A percentile compares a stretch with the other conserved stretches of the same genome.
These are phyloP conservation scores for Metschnikowia gelsemii DNA, from an alignment of 805 yeast species.

Conservation along the genomic window DNA sequence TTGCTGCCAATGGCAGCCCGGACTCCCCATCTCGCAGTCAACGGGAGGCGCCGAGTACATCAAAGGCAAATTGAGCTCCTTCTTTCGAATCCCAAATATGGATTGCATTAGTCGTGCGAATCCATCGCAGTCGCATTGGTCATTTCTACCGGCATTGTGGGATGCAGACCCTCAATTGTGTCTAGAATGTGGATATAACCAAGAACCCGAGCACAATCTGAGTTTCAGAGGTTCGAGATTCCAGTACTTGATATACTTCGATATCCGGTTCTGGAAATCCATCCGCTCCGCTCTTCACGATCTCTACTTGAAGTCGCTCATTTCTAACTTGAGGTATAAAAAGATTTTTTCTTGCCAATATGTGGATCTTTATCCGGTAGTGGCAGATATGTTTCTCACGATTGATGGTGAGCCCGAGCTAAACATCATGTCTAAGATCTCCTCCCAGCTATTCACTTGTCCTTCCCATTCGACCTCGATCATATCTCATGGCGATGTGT, in stretches of 20 bases:
- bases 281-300: slow-evolving; percentile 60
- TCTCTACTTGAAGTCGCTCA: slow-evolving; percentile 60
- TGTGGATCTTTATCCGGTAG: slow-evolving; percentile 75
- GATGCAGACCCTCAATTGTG: slow-evolving; percentile 42
- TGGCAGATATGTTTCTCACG: slow-evolving; percentile 66
- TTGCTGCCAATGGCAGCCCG: slow-evolving; percentile 60
- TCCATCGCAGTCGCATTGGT: slow-evolving; percentile 36
- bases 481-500: slow-evolving; percentile 61
- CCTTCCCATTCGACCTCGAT: slow-evolving; percentile 74
- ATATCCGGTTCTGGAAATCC: slow-evolving; percentile 68
- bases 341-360: slow-evolving; percentile 70
- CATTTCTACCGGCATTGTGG: slow-evolving; percentile 45
- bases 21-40: slow-evolving; percentile 28
- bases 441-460: slow-evolving; percentile 86
- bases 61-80: slow-evolving; percentile 35
- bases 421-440: slow-evolving; percentile 67
- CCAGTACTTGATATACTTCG: slow-evolving; percentile 62
- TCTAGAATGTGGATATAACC: slow-evolving; percentile 48
- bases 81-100: slow-evolving; percentile 39
- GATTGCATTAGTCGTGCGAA: slow-evolving; percentile 8
- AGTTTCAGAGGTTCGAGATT: slow-evolving; percentile 50
- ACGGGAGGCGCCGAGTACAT: slow-evolving; percentile 21
- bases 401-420: slow-evolving; percentile 88
- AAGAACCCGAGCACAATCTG: slow-evolving; percentile 27
- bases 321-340: slow-evolving; percentile 58